Evolutionary conservation across 108 stramenopile species (phyloP), one percentile per base, ranked within the genome.

Genomic region (Parietichytrium sp.): DNA sequence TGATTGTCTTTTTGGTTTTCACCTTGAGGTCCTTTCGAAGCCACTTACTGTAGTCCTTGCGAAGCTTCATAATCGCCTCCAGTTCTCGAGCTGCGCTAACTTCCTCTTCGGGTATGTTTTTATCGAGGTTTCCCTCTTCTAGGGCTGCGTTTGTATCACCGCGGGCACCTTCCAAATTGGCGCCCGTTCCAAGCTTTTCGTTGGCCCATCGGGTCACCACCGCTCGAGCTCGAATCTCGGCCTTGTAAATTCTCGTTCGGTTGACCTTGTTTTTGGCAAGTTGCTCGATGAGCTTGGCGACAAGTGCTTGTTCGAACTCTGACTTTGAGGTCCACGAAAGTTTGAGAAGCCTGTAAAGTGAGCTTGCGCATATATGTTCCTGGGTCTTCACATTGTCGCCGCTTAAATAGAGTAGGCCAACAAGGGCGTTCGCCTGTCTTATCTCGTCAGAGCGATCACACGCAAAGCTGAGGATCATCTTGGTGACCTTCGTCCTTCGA

Each of bases 151-250:
- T 50, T 18, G 18, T 50, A 50, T 16, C 49, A 50, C n/a, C 49
- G 16, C 18, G 16, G 49, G n/a, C 25, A 15, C 29, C 12, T 8
- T 53, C 25, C 18, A 29, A 13, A 20, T 7, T 29, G 6, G 29
- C 27, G 0, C 29, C 0, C 2, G 12, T 29, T 7, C 29, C 52
- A 8, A 26, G 26, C 26, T 12, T 54, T 20, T 0, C 26, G 10
- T n/a, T 72, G 61, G 13, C 23, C 33, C 10, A n/a, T n/a, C 61
- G 61, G 25, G n/a, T n/a, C 42, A 42, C 61, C 23, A 72, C 20
- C 23, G 61, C 61, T n/a, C 61, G 61, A 7, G 61, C 61, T n/a
- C 61, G 61, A 33, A 72, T 72, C 20, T 72, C 61, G 10, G 61
- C 61, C 20, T 72, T 72, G 42, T 45, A 72, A 8, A 72, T 16